Evolutionary conservation across 441 rosid species (phyloP).

Genomic region (Cnidoscolus chayamansa): DNA sequence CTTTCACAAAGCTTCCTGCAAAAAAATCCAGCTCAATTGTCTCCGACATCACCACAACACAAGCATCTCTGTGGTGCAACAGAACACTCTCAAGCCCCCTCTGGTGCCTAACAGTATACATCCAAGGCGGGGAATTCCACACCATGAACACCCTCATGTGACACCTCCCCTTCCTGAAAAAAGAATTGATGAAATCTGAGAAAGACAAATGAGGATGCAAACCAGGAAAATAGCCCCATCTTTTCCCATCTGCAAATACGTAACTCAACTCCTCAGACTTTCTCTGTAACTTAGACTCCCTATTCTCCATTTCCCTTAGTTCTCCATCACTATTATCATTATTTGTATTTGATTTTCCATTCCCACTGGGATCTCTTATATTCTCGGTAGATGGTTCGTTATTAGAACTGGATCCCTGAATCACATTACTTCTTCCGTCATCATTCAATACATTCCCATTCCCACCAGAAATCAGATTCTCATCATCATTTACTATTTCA

Average conservation of each 20-base stretch:
- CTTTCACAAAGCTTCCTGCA: constrained; percentile 70
- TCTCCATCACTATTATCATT: constrained; percentile 17
- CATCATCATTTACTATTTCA: constrained; percentile 23
- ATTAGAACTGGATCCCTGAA: constrained; percentile 1
- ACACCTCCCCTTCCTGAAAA: constrained; percentile 57
- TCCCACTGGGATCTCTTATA: neutral
- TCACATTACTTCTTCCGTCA: constrained; percentile 5
- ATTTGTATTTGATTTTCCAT: neutral
- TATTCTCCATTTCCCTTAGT: constrained; percentile 16
- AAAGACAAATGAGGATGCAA: constrained; percentile 63
- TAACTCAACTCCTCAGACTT: constrained; percentile 46
- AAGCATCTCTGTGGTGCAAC: constrained; percentile 67
- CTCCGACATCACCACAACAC: constrained; percentile 80
- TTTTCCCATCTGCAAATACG: constrained; percentile 81
- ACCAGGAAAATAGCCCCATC: constrained; percentile 93
- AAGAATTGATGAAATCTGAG: constrained; percentile 62
- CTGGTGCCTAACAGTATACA: constrained; percentile 86
- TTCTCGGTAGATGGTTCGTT: constrained; percentile 14
- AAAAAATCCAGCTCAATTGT: constrained; percentile 88
- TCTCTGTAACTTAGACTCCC: constrained; percentile 20
- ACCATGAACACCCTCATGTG: constrained; percentile 72
- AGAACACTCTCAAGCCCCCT: constrained; percentile 91
- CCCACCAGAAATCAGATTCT: constrained; percentile 21
- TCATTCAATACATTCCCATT: constrained; percentile 12
- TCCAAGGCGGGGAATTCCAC: constrained; percentile 97